Evolutionary conservation across 345 rosid genomes (phyloP).

Genomic region (Mangifera indica): DNA sequence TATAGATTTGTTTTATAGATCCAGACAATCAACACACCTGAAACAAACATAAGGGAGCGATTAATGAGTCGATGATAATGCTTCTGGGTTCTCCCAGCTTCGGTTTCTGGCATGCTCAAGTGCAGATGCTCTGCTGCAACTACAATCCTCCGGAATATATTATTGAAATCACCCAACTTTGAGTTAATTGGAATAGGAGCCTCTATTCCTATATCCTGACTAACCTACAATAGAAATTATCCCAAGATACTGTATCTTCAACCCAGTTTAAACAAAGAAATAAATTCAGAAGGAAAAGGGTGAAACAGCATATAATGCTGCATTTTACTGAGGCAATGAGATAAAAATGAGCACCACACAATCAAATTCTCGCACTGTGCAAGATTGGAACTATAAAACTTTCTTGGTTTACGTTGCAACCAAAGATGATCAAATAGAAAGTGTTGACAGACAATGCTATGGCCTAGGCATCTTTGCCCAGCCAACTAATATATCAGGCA

Average conservation of each 20-base stretch:
- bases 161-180: constrained; percentile 78
- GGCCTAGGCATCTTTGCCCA: not conserved
- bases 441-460: not conserved
- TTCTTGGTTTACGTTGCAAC: not conserved
- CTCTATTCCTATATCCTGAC: constrained; percentile 97
- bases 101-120: too few relatives aligned
- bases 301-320: not conserved
- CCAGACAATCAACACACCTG: constrained; percentile 51
- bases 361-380: not conserved
- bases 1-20: not conserved
- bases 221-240: constrained; percentile 51
- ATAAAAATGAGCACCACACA: not conserved
- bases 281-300: not conserved
- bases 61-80: too few relatives aligned
- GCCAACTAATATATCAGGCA: not conserved
- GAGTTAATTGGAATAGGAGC: constrained; percentile 88
- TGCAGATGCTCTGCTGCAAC: too few relatives aligned
- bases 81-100: too few relatives aligned
- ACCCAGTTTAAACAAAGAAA: too few relatives aligned
- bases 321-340: not conserved
- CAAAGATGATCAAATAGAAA: too few relatives aligned
- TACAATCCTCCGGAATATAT: constrained; percentile 71
- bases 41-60: constrained; percentile 89
- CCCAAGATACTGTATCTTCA: not conserved
- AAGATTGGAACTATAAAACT: not conserved